These are phyloP conservation scores for Leccinum subrobustum DNA, from an alignment of 1,284 basidiomycete species.

Conservation along the genomic window DNA sequence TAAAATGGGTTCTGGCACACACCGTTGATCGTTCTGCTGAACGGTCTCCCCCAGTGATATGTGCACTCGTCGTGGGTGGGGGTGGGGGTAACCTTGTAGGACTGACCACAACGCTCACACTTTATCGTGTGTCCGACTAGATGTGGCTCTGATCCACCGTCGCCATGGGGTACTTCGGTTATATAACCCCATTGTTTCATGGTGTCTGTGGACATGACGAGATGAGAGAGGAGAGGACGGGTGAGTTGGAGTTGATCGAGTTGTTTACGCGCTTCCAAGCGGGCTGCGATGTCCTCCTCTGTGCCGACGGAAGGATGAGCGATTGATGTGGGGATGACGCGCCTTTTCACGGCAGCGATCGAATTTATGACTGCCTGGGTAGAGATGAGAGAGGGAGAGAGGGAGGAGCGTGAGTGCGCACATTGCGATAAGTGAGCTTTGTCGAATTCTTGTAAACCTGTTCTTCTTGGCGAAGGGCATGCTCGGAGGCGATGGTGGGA, in stretches of 20 bases:
- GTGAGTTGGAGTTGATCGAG: constrained; percentile 60
- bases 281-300: constrained; percentile 60
- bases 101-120: constrained; percentile 77
- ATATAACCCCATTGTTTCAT: constrained; percentile 73
- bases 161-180: constrained; percentile 60
- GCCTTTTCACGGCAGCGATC: constrained; percentile 70
- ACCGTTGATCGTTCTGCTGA: constrained; percentile 60
- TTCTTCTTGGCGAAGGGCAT: constrained; percentile 76
- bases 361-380: constrained; percentile 70
- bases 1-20: constrained; percentile 18
- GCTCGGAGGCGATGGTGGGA: constrained; percentile 64
- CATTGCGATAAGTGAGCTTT: constrained; percentile 79
- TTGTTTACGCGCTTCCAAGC: constrained; percentile 58
- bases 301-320: constrained; percentile 82
- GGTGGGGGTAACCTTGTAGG: constrained; percentile 64
- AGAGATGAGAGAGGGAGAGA: constrained; percentile 10
- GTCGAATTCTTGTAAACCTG: constrained; percentile 70
- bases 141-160: constrained; percentile 61
- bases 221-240: constrained; percentile 49
- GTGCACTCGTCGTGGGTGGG: constrained; percentile 66
- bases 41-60: constrained; percentile 82
- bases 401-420: constrained; percentile 33
- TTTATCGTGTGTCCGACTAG: constrained; percentile 63
- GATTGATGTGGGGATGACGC: constrained; percentile 58
- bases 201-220: constrained; percentile 58